These are phyloP conservation scores for Chamaenerion angustifolium DNA, from an alignment of 345 rosid genomes.

Conservation along the genomic window DNA sequence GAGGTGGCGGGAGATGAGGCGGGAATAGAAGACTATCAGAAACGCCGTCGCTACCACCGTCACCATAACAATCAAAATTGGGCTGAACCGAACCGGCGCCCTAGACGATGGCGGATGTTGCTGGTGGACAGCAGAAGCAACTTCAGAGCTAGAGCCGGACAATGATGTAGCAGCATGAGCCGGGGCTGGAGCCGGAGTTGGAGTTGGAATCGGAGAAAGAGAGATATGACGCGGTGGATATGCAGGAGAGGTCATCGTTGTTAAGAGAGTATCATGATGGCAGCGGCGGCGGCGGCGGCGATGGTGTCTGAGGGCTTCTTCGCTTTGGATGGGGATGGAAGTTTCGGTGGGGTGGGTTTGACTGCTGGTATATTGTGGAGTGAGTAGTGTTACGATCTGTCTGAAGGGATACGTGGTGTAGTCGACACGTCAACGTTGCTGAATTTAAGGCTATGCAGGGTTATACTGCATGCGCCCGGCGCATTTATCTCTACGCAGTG, in stretches of 20 bases:
- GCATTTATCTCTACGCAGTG: not conserved
- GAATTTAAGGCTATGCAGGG: slow-evolving; percentile 26
- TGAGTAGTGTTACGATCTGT: slow-evolving; percentile 6
- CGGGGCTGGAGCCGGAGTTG: slow-evolving; percentile 7
- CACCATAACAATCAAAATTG: slow-evolving; percentile 90
- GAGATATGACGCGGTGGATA: slow-evolving; percentile 7
- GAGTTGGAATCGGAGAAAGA: slow-evolving; percentile 4
- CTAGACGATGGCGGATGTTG: slow-evolving; percentile 11
- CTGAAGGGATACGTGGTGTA: slow-evolving; percentile 12
- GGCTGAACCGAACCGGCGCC: slow-evolving; percentile 61
- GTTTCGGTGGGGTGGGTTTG: slow-evolving; percentile 6
- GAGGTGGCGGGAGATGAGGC: slow-evolving; percentile 63
- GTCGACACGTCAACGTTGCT: slow-evolving; percentile 27
- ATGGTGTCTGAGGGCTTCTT: not conserved
- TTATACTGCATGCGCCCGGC: slow-evolving; percentile 10
- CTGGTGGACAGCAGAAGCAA: slow-evolving; percentile 10
- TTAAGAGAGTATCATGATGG: not conserved
- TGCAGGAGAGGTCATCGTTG: slow-evolving; percentile 3
- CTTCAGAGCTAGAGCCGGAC: slow-evolving; percentile 2
- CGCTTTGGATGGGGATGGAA: not conserved
- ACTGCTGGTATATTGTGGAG: slow-evolving; percentile 3
- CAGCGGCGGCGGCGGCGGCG: not conserved
- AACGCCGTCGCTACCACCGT: slow-evolving; percentile 72
- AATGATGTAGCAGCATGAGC: not conserved
- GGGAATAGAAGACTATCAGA: slow-evolving; percentile 58